Evolutionary conservation across 495 filamentous ascomycete species (phyloP).

Genomic region (Schizothecium vesticola): DNA sequence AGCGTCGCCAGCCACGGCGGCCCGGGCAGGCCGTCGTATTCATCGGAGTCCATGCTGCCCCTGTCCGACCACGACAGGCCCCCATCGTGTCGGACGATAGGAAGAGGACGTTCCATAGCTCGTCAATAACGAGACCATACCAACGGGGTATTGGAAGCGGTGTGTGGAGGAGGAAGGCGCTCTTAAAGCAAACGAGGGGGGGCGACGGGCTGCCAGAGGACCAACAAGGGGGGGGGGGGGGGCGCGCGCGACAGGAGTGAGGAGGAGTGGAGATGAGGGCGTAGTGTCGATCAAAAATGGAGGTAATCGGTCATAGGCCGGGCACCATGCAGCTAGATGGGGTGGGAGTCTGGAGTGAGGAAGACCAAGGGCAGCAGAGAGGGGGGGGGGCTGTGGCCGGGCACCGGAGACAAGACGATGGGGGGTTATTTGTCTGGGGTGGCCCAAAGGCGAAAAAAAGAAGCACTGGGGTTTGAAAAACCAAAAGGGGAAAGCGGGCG

Average conservation of each 20-base stretch:
- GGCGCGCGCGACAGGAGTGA: not conserved
- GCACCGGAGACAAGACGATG: not conserved
- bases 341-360: not conserved
- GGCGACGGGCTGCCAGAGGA: constrained; percentile 2
- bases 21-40: constrained; percentile 30
- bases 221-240: constrained; percentile 3
- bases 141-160: constrained; percentile 15
- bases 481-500: not conserved
- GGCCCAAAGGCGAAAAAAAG: not conserved
- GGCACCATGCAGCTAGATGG: not conserved
- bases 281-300: constrained; percentile 22
- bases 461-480: not conserved
- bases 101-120: constrained; percentile 40
- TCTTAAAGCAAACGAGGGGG: constrained; percentile 15
- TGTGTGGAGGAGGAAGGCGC: constrained; percentile 6
- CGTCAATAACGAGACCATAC: constrained; percentile 39
- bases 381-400: not conserved
- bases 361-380: not conserved
- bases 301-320: constrained; percentile 12
- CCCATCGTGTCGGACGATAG: constrained; percentile 37
- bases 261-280: constrained; percentile 12
- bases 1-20: constrained; percentile 36
- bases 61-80: constrained; percentile 40
- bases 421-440: too few relatives aligned
- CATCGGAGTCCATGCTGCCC: constrained; percentile 42